Base-by-base conservation (phyloP, 306 rosid genomes). In the Corylus avellana region DNA sequence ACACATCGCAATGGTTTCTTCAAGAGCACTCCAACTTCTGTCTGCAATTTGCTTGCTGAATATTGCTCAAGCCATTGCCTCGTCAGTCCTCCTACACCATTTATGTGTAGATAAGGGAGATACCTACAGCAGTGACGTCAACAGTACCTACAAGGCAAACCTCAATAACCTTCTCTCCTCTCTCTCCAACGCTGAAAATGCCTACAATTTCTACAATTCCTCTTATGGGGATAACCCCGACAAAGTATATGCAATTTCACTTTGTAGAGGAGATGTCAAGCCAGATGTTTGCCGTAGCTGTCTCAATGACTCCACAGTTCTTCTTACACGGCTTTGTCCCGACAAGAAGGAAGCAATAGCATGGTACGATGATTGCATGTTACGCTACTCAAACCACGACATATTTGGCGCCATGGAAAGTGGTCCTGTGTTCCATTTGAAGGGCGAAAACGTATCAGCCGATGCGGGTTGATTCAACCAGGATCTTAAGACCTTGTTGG, bases 261-360 rank as follows among this genome's bases (percentile, higher is more conserved):
- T 37, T 37, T 37, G 42, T 37, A 37, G 42, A 37, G 42, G 42
- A 37, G 42, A 37, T 37, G 4, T 37, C 42, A 37, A 37, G 8
- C 56, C 54, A 2, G 85, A 75, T 25, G 56, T 3, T 0, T 89
- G 96, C 73, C 82, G 79, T 1, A 29, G 32, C 2, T 29, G 32
- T 2, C 32, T 29, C 32, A 29, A 29, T 29, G 32, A 29, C 32
- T 29, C 90, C 0, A 72, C 37, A 9, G 13, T 25, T 29, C 76
- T 20, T 11, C 87, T 87, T 70, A 57, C 72, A 4, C 11, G 35
- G 77, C 35, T 0, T 8, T 90, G 90, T 74, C 90, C 89, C 3
- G 71, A 82, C 51, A 90, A 84, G 81, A 90, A 84, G 55, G 90
- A 86, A 42, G 90, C 93, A 13, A 53, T 87, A 7, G 77, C 77